Evolutionary conservation across 352 stramenopile species (phyloP).

Genomic region (Pythium scleroteichum): DNA sequence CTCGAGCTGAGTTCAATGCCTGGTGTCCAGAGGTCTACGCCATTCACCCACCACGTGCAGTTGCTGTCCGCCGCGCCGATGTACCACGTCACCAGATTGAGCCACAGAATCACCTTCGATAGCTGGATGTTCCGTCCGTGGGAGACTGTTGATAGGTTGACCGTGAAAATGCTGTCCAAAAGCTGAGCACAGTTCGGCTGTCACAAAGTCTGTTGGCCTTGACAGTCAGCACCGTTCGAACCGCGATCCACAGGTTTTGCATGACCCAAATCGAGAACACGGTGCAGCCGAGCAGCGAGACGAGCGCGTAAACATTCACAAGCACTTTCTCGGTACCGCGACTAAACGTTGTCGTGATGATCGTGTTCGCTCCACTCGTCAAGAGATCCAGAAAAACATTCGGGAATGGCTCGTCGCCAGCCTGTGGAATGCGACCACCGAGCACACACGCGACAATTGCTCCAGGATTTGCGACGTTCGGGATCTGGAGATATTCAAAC

Average conservation of each 20-base stretch:
- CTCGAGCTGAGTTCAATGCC: conserved; percentile 10
- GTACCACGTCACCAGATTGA: conserved; percentile 26
- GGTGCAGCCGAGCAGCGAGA: conserved; percentile 20
- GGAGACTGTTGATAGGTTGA: conserved; percentile 17
- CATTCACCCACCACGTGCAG: conserved; percentile 26
- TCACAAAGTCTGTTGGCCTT: conserved; percentile 8
- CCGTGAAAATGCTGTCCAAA: conserved; percentile 11
- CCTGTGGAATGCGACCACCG: conserved; percentile 17
- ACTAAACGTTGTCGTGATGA: conserved; percentile 24
- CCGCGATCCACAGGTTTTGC: neutral
- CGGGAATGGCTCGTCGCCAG: conserved; percentile 16
- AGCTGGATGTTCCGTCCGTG: conserved; percentile 27
- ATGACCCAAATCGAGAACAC: conserved; percentile 19
- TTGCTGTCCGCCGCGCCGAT: conserved; percentile 24
- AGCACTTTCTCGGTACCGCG: conserved; percentile 24
- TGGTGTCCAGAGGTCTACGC: conserved; percentile 22
- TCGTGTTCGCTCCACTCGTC: conserved; percentile 15
- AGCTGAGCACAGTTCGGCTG: conserved; percentile 5
- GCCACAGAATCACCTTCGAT: conserved; percentile 19
- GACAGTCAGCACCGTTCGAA: neutral
- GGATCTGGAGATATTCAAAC: conserved; percentile 6
- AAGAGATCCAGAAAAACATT: conserved; percentile 23
- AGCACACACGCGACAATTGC: conserved; percentile 20
- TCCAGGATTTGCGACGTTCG: conserved; percentile 7
- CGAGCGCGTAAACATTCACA: conserved; percentile 24